A percentile compares a stretch with the other conserved stretches of the same genome.
phyloP scores from a whole-genome alignment of 2,329 filamentous ascomycete genomes.

The Blumeriella jaapii region DNA sequence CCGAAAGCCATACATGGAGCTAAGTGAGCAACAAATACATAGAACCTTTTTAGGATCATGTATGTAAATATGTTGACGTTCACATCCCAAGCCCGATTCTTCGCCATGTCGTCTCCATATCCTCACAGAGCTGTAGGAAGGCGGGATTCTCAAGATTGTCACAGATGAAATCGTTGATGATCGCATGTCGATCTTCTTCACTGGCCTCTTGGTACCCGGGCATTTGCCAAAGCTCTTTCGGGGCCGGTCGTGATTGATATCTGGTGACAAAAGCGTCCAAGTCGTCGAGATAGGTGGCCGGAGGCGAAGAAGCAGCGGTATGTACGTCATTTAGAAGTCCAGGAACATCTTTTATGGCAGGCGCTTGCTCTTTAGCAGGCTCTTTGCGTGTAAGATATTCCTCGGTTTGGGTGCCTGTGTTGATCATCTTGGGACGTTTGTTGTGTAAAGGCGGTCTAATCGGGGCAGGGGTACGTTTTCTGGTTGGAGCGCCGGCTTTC shows the following conservation, averaged over 20 bases:
- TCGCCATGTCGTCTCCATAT: constrained; percentile 38
- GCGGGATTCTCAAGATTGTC: constrained; percentile 36
- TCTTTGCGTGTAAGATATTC: constrained; percentile 14
- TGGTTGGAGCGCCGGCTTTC: constrained; percentile 12
- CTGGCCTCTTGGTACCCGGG: constrained; percentile 20
- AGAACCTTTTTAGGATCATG: no score
- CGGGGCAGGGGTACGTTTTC: constrained; percentile 10
- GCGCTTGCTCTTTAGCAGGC: constrained; percentile 1
- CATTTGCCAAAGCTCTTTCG: constrained; percentile 21
- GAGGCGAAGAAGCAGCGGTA: constrained; percentile 8
- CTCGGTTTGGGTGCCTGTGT: constrained; percentile 24
- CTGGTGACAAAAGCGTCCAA: constrained; percentile 19
- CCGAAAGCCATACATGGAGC: no score
- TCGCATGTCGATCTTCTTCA: constrained; percentile 30
- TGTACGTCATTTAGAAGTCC: not conserved
- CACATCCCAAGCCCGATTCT: constrained; percentile 26
- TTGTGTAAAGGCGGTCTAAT: constrained; percentile 3
- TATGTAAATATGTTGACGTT: no score
- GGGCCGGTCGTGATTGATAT: constrained; percentile 16
- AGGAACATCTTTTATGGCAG: not conserved
- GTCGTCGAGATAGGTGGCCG: constrained; percentile 12
- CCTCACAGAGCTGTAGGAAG: constrained; percentile 39
- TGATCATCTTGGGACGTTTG: constrained; percentile 24
- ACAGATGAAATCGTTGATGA: constrained; percentile 39
- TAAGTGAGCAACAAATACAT: no score